Evolutionary conservation across 2,329 filamentous ascomycete genomes (phyloP).

Genomic region (Trichoderma brevicompactum): DNA sequence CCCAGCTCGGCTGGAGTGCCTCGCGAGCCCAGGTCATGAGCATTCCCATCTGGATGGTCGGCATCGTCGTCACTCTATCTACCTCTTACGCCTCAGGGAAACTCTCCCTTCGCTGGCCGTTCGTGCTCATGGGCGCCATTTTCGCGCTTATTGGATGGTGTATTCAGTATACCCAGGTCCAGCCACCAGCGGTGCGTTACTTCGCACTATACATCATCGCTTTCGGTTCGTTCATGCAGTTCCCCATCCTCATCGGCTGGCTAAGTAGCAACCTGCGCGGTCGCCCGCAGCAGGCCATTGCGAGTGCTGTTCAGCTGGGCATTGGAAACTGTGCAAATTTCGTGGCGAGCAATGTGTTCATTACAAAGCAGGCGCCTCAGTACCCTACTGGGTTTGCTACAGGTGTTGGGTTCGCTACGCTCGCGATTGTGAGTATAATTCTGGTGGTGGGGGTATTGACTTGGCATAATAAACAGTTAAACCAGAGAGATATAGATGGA

Average conservation of each 20-base stretch:
- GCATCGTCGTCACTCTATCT: background rate
- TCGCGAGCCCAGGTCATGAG: slow-evolving; percentile 11
- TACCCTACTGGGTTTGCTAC: slow-evolving; percentile 11
- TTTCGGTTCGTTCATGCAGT: slow-evolving; percentile 8
- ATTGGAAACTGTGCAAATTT: slow-evolving; percentile 11
- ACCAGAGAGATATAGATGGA: background rate
- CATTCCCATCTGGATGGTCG: slow-evolving; percentile 5
- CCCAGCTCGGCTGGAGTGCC: slow-evolving; percentile 7
- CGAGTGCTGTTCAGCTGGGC: slow-evolving; percentile 8
- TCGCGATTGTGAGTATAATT: background rate
- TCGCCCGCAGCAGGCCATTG: slow-evolving; percentile 7
- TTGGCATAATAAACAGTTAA: slow-evolving; percentile 2
- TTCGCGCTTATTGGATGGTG: slow-evolving; percentile 8
- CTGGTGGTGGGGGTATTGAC: slow-evolving; percentile 1
- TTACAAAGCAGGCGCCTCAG: background rate
- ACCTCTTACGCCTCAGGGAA: slow-evolving; percentile 6
- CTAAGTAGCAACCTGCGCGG: slow-evolving; percentile 11
- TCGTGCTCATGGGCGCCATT: slow-evolving; percentile 4
- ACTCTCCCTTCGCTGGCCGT: slow-evolving; percentile 12
- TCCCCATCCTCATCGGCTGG: slow-evolving; percentile 12
- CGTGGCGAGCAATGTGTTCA: slow-evolving; percentile 12
- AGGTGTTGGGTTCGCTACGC: slow-evolving; percentile 3
- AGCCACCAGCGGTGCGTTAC: slow-evolving; percentile 3
- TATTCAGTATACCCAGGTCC: slow-evolving; percentile 11
- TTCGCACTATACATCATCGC: slow-evolving; percentile 1